Percentiles rank a stretch among this genome's conserved stretches.
phyloP scores from a whole-genome alignment of 1,284 basidiomycete genomes.

The Rhodotorula sp. region DNA sequence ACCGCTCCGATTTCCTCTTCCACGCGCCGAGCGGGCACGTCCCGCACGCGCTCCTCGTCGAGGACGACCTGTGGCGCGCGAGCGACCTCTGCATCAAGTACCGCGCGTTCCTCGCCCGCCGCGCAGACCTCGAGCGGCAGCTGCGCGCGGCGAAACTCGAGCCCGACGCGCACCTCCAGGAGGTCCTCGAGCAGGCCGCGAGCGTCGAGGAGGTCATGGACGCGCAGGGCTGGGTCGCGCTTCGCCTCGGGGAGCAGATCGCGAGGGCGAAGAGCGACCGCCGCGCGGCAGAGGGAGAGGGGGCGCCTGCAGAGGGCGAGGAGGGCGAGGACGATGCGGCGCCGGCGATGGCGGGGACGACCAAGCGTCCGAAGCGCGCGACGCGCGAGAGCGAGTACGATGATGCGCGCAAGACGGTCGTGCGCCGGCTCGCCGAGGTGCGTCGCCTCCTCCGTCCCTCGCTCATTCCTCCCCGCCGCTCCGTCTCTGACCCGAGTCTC shows the following conservation, averaged over 20 bases:
- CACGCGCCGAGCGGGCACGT: constrained; percentile 52
- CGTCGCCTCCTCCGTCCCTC: constrained; percentile 33
- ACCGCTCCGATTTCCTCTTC: constrained; percentile 87
- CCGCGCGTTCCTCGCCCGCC: constrained; percentile 75
- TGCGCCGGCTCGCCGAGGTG: constrained; percentile 74
- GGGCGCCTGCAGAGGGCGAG: constrained; percentile 57
- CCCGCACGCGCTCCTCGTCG: constrained; percentile 66
- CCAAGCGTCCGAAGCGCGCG: constrained; percentile 66
- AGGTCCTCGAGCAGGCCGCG: constrained; percentile 57
- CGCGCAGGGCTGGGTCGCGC: constrained; percentile 83
- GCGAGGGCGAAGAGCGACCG: constrained; percentile 60
- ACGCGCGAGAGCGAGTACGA: constrained; percentile 85
- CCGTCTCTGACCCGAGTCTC: no score
- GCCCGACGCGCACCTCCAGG: constrained; percentile 61
- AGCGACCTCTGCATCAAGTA: constrained; percentile 82
- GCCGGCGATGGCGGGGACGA: constrained; percentile 46
- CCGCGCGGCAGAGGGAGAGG: constrained; percentile 66
- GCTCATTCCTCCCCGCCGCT: neutral
- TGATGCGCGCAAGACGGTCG: constrained; percentile 73
- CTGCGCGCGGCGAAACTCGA: constrained; percentile 60
- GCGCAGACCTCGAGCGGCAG: constrained; percentile 62
- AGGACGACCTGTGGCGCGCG: constrained; percentile 84
- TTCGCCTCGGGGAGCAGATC: constrained; percentile 66
- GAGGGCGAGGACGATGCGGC: constrained; percentile 54
- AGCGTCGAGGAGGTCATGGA: constrained; percentile 87